phyloP scores from a whole-genome alignment of 2,329 filamentous ascomycete species.

The Clarireedia hainanense region DNA sequence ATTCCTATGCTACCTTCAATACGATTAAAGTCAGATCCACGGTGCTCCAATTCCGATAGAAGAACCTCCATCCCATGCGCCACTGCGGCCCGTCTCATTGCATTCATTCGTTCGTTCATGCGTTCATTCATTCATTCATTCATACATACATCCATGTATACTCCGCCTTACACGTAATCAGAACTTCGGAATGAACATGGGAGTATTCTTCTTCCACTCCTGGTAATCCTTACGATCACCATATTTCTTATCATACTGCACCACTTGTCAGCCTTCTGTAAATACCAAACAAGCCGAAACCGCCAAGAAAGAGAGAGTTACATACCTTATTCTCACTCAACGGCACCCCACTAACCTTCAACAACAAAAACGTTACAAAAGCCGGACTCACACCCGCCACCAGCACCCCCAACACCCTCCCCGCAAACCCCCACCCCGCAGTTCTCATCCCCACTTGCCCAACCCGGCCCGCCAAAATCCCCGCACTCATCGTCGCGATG shows the following conservation, averaged over 20 bases:
- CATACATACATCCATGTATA: too few relatives aligned
- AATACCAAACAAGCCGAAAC: not conserved
- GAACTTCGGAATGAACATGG: conserved; percentile 56
- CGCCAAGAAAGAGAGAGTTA: not conserved
- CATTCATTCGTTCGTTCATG: too few relatives aligned
- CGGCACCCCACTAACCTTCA: conserved; percentile 57
- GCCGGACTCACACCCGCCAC: conserved; percentile 46
- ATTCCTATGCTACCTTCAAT: too few relatives aligned
- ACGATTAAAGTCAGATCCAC: too few relatives aligned
- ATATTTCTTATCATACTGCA: conserved; percentile 52
- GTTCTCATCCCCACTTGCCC: conserved; percentile 52
- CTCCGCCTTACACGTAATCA: conserved; percentile 19
- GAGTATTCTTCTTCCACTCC: conserved; percentile 59
- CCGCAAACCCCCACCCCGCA: conserved; percentile 34
- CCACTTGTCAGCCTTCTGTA: not conserved
- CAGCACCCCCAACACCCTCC: conserved; percentile 37
- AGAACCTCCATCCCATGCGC: too few relatives aligned
- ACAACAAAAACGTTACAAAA: conserved; percentile 55
- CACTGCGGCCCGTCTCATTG: too few relatives aligned
- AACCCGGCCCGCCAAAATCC: conserved; percentile 45
- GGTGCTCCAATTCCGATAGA: too few relatives aligned
- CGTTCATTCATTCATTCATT: too few relatives aligned
- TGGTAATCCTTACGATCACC: conserved; percentile 58
- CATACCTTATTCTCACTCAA: conserved; percentile 52
- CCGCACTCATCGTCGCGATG: conserved; percentile 51